Conservation (phyloP, 1,284 basidiomycete genomes). For the Sanghuangporus baumii region DNA sequence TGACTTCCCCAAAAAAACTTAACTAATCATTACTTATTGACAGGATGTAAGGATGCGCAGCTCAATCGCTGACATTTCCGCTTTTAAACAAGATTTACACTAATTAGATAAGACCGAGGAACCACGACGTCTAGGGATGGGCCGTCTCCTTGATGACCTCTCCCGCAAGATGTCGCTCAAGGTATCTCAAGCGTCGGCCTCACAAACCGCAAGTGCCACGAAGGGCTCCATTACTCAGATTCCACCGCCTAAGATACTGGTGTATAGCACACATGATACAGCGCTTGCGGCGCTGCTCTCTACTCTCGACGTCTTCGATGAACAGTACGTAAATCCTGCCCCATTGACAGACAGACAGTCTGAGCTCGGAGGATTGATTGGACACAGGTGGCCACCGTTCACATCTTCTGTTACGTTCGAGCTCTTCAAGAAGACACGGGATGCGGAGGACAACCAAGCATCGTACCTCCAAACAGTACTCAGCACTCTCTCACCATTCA, state of each 20-base stretch:
- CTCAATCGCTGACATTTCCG: not conserved
- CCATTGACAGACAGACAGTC: too few relatives aligned
- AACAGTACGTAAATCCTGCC: slow-evolving; percentile 40
- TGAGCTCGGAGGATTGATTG: not conserved
- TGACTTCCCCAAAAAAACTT: not conserved
- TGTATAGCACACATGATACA: slow-evolving; percentile 76
- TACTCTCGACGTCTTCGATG: slow-evolving; percentile 73
- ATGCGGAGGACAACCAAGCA: slow-evolving; percentile 13
- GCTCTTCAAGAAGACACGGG: slow-evolving; percentile 45
- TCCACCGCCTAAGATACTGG: slow-evolving; percentile 39
- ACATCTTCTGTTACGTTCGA: slow-evolving; percentile 71
- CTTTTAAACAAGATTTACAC: not conserved
- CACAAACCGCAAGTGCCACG: slow-evolving; percentile 27
- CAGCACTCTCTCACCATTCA: slow-evolving; percentile 26
- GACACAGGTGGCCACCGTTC: slow-evolving; percentile 67
- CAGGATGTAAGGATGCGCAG: slow-evolving; percentile 34
- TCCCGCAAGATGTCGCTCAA: slow-evolving; percentile 56
- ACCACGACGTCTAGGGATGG: slow-evolving; percentile 74
- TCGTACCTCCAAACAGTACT: slow-evolving; percentile 33
- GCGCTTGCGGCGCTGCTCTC: slow-evolving; percentile 61
- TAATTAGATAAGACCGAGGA: slow-evolving; percentile 63
- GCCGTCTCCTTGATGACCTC: slow-evolving; percentile 62
- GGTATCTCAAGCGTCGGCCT: slow-evolving; percentile 38
- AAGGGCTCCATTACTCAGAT: not conserved
- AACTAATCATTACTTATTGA: not conserved